Evolutionary conservation across 768 basidiomycete species (phyloP).

Genomic region (Gloeostereum incarnatum): DNA sequence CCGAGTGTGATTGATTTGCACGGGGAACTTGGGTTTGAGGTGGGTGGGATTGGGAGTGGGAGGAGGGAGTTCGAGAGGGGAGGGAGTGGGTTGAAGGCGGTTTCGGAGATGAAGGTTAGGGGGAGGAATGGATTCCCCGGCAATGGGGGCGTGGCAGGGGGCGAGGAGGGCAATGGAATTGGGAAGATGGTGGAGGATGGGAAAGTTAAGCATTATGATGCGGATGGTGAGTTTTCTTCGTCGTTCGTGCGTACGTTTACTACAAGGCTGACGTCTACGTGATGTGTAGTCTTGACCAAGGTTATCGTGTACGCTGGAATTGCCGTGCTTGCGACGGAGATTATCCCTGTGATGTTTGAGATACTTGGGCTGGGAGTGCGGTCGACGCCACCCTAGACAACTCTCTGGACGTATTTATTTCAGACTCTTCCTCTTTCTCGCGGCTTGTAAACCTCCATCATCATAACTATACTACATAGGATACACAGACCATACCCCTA

Average conservation of each 20-base stretch:
- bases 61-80: constrained; percentile 5
- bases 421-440: no score
- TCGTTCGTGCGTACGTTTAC: constrained; percentile 4
- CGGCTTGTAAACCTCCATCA: no score
- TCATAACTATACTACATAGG: no score
- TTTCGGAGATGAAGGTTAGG: constrained; percentile 14
- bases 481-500: no score
- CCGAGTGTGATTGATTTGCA: constrained; percentile 60
- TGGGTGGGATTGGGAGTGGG: constrained; percentile 12
- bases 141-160: constrained; percentile 8
- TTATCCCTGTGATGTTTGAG: constrained; percentile 61
- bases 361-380: constrained; percentile 64
- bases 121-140: constrained; percentile 10
- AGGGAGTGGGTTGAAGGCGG: constrained; percentile 7
- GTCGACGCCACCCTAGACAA: no score
- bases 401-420: no score
- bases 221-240: constrained; percentile 51
- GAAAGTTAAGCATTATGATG: constrained; percentile 69
- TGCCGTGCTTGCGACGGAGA: constrained; percentile 53
- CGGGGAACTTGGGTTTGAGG: constrained; percentile 14
- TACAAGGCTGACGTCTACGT: no score
- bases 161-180: constrained; percentile 19
- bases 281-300: constrained; percentile 67
- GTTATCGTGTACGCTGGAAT: constrained; percentile 89
- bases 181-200: constrained; percentile 10